These are phyloP conservation scores for Neoascochyta sp. DNA, from an alignment of 2,329 filamentous ascomycete genomes.

Conservation along the genomic window DNA sequence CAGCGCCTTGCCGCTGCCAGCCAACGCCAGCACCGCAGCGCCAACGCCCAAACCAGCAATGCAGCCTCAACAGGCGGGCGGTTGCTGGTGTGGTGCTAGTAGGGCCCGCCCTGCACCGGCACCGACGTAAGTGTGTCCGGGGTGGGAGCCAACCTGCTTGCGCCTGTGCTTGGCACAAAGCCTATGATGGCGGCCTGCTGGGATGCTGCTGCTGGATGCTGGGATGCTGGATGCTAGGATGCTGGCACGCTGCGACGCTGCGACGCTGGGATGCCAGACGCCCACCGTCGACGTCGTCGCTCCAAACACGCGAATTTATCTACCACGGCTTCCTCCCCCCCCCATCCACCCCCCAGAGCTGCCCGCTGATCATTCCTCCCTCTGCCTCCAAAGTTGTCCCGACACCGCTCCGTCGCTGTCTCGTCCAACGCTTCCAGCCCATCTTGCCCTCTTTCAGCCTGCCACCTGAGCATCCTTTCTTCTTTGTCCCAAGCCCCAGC, in stretches of 20 bases:
- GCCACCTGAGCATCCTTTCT: constrained; percentile 36
- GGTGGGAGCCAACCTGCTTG: constrained; percentile 30
- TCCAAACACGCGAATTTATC: constrained; percentile 33
- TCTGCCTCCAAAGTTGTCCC: constrained; percentile 26
- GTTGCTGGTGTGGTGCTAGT: too few species aligned
- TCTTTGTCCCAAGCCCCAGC: constrained; percentile 31
- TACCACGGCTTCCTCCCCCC: constrained; percentile 28
- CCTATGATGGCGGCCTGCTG: constrained; percentile 41
- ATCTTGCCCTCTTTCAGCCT: too few species aligned
- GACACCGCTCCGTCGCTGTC: constrained; percentile 26
- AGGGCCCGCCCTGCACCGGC: constrained; percentile 26
- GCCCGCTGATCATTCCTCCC: constrained; percentile 33
- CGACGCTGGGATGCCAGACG: too few species aligned
- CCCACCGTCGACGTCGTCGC: too few species aligned
- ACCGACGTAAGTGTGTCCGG: constrained; percentile 26
- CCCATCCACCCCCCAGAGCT: constrained; percentile 18
- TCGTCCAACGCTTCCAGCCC: too few species aligned
- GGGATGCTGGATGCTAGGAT: constrained; percentile 33
- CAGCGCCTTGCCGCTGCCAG: too few species aligned
- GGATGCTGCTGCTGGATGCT: too few species aligned
- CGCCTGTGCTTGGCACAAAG: constrained; percentile 34
- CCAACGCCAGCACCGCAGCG: too few species aligned
- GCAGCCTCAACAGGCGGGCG: too few species aligned
- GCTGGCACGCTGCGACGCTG: too few species aligned
- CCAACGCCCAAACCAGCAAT: too few species aligned